Percentiles rank a stretch among this genome's conserved stretches.
phyloP scores from a whole-genome alignment of 2,329 filamentous ascomycete species.

The Nothophoma quercina region DNA sequence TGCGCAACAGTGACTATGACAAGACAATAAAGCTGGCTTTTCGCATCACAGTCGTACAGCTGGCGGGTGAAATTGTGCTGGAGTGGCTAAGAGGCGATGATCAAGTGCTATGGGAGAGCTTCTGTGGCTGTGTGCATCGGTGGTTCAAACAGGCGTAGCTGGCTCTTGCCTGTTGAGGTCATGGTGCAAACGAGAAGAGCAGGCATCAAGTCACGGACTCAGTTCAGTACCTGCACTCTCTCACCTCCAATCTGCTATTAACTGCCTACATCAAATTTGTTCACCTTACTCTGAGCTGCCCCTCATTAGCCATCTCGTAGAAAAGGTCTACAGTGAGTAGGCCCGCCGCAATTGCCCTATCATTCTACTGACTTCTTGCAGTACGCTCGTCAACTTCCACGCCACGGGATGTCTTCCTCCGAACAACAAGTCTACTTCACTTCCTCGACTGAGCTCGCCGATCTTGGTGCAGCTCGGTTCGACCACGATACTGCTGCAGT shows the following conservation, averaged over 20 bases:
- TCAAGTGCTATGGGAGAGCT: constrained; percentile 80
- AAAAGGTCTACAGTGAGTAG: too few species aligned
- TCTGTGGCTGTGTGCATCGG: constrained; percentile 70
- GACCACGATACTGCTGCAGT: constrained; percentile 41
- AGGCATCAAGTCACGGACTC: background rate
- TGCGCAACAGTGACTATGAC: constrained; percentile 14
- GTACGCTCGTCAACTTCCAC: background rate
- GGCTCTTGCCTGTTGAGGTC: background rate
- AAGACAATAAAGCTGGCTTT: constrained; percentile 32
- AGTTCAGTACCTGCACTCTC: background rate
- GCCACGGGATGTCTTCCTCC: background rate
- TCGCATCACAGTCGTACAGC: constrained; percentile 45
- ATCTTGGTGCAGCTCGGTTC: constrained; percentile 41
- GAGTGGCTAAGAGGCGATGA: constrained; percentile 82
- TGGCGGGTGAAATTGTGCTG: constrained; percentile 53
- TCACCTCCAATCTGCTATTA: background rate
- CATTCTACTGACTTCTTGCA: too few species aligned
- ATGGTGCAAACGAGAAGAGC: background rate
- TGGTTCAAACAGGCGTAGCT: constrained; percentile 10
- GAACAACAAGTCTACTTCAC: constrained; percentile 16
- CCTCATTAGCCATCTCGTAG: too few species aligned
- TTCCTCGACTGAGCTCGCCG: constrained; percentile 31
- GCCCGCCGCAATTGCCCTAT: too few species aligned
- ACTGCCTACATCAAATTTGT: background rate
- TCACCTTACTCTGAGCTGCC: background rate